phyloP scores from a whole-genome alignment of 305 asterid species.

The Solanum hybrid region DNA sequence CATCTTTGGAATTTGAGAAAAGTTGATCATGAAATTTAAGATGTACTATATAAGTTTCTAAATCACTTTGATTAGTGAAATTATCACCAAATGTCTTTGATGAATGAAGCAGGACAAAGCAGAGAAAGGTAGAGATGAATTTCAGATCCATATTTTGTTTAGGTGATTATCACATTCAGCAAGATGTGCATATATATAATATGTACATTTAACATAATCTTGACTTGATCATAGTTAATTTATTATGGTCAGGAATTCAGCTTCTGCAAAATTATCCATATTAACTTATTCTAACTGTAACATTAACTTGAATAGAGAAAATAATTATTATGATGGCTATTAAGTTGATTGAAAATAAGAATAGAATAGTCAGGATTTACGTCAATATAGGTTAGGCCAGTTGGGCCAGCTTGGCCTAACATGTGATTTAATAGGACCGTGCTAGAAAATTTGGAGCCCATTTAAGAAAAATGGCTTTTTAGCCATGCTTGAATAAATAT shows the following conservation, averaged over 20 bases:
- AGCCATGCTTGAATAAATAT: too few relatives aligned
- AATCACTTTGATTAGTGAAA: background rate
- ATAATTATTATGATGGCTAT: background rate
- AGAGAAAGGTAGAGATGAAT: background rate
- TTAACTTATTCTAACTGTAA: background rate
- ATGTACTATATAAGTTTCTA: constrained; percentile 12
- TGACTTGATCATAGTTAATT: background rate
- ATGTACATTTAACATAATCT: background rate
- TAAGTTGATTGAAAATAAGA: background rate
- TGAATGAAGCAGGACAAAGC: background rate
- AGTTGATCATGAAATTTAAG: background rate
- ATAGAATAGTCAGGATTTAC: background rate
- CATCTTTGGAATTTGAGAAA: background rate
- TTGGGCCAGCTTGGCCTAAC: too few relatives aligned
- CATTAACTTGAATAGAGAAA: background rate
- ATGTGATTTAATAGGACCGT: too few relatives aligned
- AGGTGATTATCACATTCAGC: background rate
- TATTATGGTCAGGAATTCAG: background rate
- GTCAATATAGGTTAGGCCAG: too few relatives aligned
- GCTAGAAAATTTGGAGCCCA: too few relatives aligned
- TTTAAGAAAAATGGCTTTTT: too few relatives aligned
- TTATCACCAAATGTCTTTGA: background rate
- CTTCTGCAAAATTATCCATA: background rate
- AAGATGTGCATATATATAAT: background rate
- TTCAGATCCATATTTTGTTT: background rate